Base-by-base conservation (phyloP, 2,329 filamentous ascomycete genomes). In the Colletotrichum shisoi region DNA sequence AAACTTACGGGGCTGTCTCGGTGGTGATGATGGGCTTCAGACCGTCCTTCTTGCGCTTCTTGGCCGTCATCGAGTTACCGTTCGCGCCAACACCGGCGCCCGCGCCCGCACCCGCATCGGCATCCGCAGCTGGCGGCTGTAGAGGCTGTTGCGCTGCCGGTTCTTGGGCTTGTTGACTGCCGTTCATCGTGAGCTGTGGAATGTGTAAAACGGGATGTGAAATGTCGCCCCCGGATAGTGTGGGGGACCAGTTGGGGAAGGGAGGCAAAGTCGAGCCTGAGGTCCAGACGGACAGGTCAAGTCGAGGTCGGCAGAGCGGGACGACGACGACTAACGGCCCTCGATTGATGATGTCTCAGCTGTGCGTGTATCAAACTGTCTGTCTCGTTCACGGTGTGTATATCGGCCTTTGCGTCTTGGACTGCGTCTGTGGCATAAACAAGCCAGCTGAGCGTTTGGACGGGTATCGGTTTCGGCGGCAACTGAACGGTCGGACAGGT, bases 21-120 rank as follows among this genome's bases (percentile, higher is more conserved):
- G 85, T 90, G 46, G 89, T 92, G 78, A 92, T 90, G 75, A 92
- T 92, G 73, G 90, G 90, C 80, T 91, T 91, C 71, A 91, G 80
- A 61, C 84, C 85, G 48, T 89, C 88, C 84, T 92, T 92, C 82
- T 90, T 89, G 75, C 89, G 85, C 84, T 92, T 92, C 84, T 91
- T 92, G 70, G 72, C 58, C 19, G 67, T 69, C 11, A 68, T 62
- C 4, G 72, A 27, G 69, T 62, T 60, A 70, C 70, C 62, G 53
- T 62, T 62, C 27, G 60, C 65, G 42, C 24, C 42, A 27, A 53
- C 51, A 19, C 19, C 21, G 51, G 39, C 52, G 8, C 19, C 37
- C 17, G 39, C 52, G 8, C 19, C 37, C 17, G 4, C 8, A 19
- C 34, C 12, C 24, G 15, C 42, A 44, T 53, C 58, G 27, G 53